These are phyloP conservation scores for Fistulifera solaris DNA, from an alignment of 108 stramenopile species.

Conservation along the genomic window DNA sequence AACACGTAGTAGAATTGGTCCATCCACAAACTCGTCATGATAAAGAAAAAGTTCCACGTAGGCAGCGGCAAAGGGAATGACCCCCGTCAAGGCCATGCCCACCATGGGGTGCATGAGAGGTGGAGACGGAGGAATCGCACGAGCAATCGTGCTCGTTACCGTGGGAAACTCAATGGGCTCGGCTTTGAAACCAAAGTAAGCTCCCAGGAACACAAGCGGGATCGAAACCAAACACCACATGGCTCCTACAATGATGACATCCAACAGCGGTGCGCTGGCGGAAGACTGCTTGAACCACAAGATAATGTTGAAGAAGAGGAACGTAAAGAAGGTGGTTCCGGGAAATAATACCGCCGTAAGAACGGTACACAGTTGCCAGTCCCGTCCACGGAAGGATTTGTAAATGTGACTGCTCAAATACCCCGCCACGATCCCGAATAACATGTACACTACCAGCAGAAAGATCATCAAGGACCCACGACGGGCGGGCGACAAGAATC, in stretches of 20 bases:
- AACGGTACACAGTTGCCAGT: conserved; percentile 94
- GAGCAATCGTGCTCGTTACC: conserved; percentile 84
- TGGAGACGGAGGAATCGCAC: conserved; percentile 87
- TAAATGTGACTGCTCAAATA: conserved; percentile 83
- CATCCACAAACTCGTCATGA: conserved; percentile 98
- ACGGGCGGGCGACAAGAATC: conserved; percentile 90
- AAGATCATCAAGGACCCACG: conserved; percentile 91
- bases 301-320: conserved; percentile 87
- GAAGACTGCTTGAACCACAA: conserved; percentile 85
- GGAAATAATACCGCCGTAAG: conserved; percentile 86
- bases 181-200: conserved; percentile 97
- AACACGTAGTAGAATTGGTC: conserved; percentile 99
- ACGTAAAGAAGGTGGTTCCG: conserved; percentile 68
- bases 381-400: conserved; percentile 91
- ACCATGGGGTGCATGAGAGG: conserved; percentile 71
- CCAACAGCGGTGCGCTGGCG: conserved; percentile 87
- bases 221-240: conserved; percentile 98
- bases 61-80: conserved; percentile 96
- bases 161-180: conserved; percentile 78
- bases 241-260: conserved; percentile 87
- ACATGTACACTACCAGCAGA: conserved; percentile 83
- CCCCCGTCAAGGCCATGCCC: conserved; percentile 74
- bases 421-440: conserved; percentile 83
- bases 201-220: conserved; percentile 96
- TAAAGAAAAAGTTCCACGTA: conserved; percentile 99